Evolutionary conservation across 768 basidiomycete species (phyloP).

Genomic region (Lyophyllum semitale): DNA sequence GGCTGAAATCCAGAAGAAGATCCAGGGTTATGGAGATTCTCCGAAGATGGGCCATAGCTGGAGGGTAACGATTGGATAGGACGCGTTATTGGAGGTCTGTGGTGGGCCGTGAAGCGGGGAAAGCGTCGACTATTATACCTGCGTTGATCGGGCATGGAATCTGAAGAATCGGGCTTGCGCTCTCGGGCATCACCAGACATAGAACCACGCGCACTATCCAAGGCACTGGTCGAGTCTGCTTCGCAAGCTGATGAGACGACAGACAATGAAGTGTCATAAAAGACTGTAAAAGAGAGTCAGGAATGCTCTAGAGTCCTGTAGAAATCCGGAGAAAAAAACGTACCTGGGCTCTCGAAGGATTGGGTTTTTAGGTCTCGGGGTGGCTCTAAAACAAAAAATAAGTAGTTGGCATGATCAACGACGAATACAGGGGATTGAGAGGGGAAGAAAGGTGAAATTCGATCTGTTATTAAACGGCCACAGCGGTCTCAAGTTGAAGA

Average conservation of each 20-base stretch:
- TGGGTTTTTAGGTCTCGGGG: constrained; percentile 5
- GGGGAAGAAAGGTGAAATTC: constrained; percentile 18
- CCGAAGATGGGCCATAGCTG: constrained; percentile 15
- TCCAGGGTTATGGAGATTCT: constrained; percentile 18
- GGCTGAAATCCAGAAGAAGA: constrained; percentile 22
- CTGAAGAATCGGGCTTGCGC: constrained; percentile 22
- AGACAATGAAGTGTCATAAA: constrained; percentile 26
- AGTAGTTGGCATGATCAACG: constrained; percentile 20
- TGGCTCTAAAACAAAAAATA: constrained; percentile 27
- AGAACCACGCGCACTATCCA: constrained; percentile 15
- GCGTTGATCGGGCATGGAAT: constrained; percentile 24
- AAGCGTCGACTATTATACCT: constrained; percentile 25
- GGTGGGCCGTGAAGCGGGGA: constrained; percentile 19
- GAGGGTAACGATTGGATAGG: constrained; percentile 17
- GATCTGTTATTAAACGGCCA: no score
- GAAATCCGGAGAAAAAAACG: constrained; percentile 25
- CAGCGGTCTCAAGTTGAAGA: no score
- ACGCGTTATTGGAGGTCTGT: constrained; percentile 15
- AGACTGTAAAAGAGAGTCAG: constrained; percentile 17
- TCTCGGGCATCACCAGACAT: constrained; percentile 29
- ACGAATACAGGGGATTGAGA: background rate
- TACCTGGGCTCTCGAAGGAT: constrained; percentile 21
- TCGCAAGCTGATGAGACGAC: constrained; percentile 16
- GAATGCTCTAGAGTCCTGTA: constrained; percentile 15
- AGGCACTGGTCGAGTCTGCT: constrained; percentile 11